phyloP scores from a whole-genome alignment of 805 yeast species.

The Tetrapisispora taiwanensis region DNA sequence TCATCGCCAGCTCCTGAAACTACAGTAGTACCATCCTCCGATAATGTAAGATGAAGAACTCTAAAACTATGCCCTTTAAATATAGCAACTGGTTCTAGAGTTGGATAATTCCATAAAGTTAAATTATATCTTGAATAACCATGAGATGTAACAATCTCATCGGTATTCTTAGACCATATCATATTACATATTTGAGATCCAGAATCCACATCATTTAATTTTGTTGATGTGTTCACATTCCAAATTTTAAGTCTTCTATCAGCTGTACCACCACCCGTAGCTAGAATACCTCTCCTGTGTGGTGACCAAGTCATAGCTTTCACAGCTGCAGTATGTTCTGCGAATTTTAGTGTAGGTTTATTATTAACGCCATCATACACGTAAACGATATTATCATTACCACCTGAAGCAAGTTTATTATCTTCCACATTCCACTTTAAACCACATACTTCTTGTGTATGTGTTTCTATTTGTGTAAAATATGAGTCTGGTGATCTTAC shows the following conservation, averaged over 20 bases:
- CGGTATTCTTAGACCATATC: constrained; percentile 85
- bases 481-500: constrained; percentile 80
- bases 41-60: constrained; percentile 77
- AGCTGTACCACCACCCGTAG: constrained; percentile 95
- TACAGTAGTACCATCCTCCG: constrained; percentile 93
- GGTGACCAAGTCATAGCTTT: constrained; percentile 98
- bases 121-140: constrained; percentile 88
- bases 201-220: constrained; percentile 74
- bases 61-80: constrained; percentile 91
- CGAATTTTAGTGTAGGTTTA: constrained; percentile 59
- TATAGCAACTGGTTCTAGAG: constrained; percentile 84
- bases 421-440: constrained; percentile 87
- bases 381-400: constrained; percentile 76
- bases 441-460: constrained; percentile 94
- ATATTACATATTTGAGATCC: constrained; percentile 95
- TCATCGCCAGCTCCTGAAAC: constrained; percentile 99
- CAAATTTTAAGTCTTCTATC: constrained; percentile 84
- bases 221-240: constrained; percentile 75
- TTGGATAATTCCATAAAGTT: constrained; percentile 87
- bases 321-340: constrained; percentile 88
- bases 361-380: constrained; percentile 76
- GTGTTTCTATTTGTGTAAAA: constrained; percentile 59
- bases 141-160: constrained; percentile 89
- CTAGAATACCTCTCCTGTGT: constrained; percentile 85
- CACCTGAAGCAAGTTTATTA: constrained; percentile 89